Evolutionary conservation across 805 yeast species (phyloP).

Genomic region (Yarrowia sp.): DNA sequence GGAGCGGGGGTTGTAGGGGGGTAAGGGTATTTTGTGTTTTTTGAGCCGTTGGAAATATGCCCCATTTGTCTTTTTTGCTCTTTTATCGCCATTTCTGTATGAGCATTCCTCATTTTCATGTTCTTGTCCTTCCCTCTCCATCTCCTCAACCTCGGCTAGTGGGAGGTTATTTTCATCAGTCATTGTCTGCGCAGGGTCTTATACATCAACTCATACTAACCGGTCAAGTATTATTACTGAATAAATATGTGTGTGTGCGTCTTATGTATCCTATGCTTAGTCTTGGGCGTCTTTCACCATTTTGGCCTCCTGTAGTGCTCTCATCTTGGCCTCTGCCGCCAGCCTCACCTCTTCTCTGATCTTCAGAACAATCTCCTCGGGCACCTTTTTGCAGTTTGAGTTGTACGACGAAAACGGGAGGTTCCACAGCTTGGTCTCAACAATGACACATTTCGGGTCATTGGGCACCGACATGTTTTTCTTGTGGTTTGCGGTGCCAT

Average conservation of each 20-base stretch:
- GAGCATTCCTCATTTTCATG: no score
- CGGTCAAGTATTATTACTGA: neutral
- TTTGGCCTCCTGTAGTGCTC: neutral
- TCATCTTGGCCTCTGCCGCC: neutral
- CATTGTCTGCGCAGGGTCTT: neutral
- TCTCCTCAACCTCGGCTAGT: constrained; percentile 16
- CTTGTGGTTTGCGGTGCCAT: neutral
- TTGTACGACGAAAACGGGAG: constrained; percentile 5
- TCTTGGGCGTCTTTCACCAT: neutral
- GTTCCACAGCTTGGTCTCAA: neutral
- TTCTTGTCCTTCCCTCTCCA: no score
- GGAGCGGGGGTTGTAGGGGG: no score
- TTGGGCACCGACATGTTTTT: constrained; percentile 5
- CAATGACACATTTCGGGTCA: neutral
- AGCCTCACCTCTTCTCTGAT: neutral
- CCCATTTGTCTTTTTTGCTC: no score
- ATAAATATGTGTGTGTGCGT: neutral
- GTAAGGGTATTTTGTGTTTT: no score
- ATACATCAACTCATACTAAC: neutral
- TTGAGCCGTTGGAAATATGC: no score
- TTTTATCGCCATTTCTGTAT: no score
- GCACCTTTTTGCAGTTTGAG: constrained; percentile 16
- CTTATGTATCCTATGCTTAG: neutral
- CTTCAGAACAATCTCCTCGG: constrained; percentile 2
- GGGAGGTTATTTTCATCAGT: constrained; percentile 4